phyloP scores from a whole-genome alignment of 192 early-diverging fungal species.

The Dissophora globulifera region DNA sequence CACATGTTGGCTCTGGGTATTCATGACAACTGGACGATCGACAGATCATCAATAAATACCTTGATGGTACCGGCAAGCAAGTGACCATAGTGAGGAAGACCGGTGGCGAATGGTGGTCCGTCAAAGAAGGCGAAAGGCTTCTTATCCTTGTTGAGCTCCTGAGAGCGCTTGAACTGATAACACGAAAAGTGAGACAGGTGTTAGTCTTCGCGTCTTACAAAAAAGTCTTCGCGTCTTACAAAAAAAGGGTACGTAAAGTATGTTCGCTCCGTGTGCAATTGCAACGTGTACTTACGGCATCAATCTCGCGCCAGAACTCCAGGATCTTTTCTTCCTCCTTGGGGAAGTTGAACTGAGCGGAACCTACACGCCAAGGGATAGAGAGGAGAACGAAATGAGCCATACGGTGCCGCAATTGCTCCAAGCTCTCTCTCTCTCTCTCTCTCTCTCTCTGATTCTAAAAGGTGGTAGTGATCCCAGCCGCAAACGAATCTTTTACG shows the following conservation, averaged over 20 bases:
- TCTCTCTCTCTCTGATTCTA: neutral
- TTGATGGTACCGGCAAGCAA: constrained; percentile 99
- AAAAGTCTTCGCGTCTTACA: too few species aligned
- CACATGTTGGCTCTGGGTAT: too few species aligned
- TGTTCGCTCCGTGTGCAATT: too few species aligned
- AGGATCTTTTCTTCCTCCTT: constrained; percentile 95
- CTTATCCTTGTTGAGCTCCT: constrained; percentile 91
- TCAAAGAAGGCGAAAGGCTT: constrained; percentile 95
- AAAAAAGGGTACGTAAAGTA: too few species aligned
- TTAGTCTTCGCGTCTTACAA: neutral
- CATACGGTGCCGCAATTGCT: too few species aligned
- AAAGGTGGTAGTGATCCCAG: neutral
- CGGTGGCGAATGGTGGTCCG: constrained; percentile 98
- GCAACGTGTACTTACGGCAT: constrained; percentile 87
- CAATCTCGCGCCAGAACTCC: constrained; percentile 96
- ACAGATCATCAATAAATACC: too few species aligned
- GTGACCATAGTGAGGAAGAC: constrained; percentile 98
- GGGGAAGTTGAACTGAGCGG: constrained; percentile 84
- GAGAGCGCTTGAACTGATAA: constrained; percentile 62
- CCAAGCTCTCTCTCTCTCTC: too few species aligned
- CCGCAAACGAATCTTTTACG: neutral
- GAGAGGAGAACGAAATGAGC: neutral
- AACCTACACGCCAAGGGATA: constrained; percentile 18
- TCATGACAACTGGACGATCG: too few species aligned
- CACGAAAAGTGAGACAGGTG: neutral